Evolutionary conservation across 331 rosid species (phyloP).

Genomic region (Cydonia oblonga): DNA sequence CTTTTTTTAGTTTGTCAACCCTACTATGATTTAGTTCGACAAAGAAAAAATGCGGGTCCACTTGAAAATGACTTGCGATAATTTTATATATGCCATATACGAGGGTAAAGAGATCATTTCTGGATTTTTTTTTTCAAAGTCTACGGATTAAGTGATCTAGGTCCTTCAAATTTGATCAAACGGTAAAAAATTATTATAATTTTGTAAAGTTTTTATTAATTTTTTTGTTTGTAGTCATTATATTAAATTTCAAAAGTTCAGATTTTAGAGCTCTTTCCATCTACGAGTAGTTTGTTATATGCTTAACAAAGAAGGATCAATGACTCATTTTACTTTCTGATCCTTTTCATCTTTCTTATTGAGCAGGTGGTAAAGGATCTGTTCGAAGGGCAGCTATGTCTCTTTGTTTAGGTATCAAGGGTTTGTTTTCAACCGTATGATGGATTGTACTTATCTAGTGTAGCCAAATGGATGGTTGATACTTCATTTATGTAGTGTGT

Average conservation of each 20-base stretch:
- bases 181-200: too few relatives aligned
- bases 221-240: too few relatives aligned
- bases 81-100: too few relatives aligned
- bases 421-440: neutral
- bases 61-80: neutral
- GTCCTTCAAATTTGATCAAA: too few relatives aligned
- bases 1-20: neutral
- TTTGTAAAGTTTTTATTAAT: too few relatives aligned
- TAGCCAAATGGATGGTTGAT: neutral
- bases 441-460: neutral
- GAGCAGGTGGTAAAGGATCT: constrained; percentile 10
- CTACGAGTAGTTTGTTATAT: too few relatives aligned
- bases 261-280: too few relatives aligned
- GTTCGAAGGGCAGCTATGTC: neutral
- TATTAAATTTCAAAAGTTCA: too few relatives aligned
- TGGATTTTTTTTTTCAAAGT: too few relatives aligned
- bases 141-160: too few relatives aligned
- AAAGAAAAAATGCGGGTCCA: neutral
- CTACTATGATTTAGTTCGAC: neutral
- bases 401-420: neutral
- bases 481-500: neutral
- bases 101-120: too few relatives aligned
- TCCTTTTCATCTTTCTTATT: neutral
- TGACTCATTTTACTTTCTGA: neutral
- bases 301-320: neutral